Evolutionary conservation across 768 basidiomycete species (phyloP).

Genomic region (Boletus tylopilopsis): DNA sequence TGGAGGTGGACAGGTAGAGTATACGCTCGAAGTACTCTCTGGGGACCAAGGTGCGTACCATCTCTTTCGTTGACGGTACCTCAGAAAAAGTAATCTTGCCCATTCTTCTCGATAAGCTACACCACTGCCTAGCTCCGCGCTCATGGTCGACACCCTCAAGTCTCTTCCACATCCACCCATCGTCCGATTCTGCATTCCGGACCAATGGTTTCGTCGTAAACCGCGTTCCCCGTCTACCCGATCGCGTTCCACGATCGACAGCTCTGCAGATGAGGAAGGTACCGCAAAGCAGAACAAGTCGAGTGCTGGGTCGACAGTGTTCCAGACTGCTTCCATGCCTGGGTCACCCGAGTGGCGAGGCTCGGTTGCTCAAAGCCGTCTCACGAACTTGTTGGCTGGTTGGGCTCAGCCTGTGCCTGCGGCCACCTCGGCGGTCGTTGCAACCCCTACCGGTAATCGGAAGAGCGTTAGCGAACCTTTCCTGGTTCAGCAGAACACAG

Average conservation of each 20-base stretch:
- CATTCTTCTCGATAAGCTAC: slow-evolving; percentile 9
- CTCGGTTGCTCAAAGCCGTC: slow-evolving; percentile 52
- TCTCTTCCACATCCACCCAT: slow-evolving; percentile 12
- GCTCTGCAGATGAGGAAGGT: slow-evolving; percentile 42
- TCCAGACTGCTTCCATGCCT: slow-evolving; percentile 16
- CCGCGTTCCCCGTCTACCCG: slow-evolving; percentile 46
- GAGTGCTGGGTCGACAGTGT: slow-evolving; percentile 24
- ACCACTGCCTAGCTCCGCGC: slow-evolving; percentile 8
- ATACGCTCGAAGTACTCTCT: slow-evolving; percentile 64
- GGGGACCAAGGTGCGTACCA: slow-evolving; percentile 49
- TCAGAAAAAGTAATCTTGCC: neutral
- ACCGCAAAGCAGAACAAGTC: slow-evolving; percentile 55
- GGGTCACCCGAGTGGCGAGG: slow-evolving; percentile 47
- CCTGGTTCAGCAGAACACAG: slow-evolving; percentile 46
- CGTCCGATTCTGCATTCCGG: slow-evolving; percentile 68
- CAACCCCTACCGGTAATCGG: slow-evolving; percentile 37
- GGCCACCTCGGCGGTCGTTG: slow-evolving; percentile 28
- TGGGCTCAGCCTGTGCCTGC: slow-evolving; percentile 54
- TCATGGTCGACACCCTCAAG: slow-evolving; percentile 14
- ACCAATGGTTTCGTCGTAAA: slow-evolving; percentile 76
- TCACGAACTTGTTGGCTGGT: slow-evolving; percentile 64
- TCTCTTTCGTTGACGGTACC: neutral
- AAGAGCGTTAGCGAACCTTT: slow-evolving; percentile 74
- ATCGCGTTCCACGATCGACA: slow-evolving; percentile 51
- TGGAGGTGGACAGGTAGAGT: slow-evolving; percentile 59